These are phyloP conservation scores for Colletotrichum endophyticum DNA, from an alignment of 2,329 filamentous ascomycete genomes.

Conservation along the genomic window DNA sequence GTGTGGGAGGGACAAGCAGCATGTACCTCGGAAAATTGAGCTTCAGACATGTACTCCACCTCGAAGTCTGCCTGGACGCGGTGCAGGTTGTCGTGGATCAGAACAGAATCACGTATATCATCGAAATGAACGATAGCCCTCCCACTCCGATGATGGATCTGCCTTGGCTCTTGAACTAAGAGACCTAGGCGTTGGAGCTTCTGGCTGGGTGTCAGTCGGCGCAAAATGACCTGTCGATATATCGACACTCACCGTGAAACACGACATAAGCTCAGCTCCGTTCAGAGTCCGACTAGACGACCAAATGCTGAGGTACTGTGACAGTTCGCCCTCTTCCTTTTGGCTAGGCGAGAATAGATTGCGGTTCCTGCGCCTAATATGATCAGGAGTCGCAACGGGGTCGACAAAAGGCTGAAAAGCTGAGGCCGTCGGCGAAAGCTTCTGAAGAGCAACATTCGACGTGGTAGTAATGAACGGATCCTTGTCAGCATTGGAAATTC, in stretches of 20 bases:
- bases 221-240: not conserved
- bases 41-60: slow-evolving; percentile 47
- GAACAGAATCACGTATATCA: slow-evolving; percentile 65
- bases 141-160: slow-evolving; percentile 35
- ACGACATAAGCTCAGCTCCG: slow-evolving; percentile 44
- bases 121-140: slow-evolving; percentile 61
- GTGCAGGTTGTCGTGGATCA: slow-evolving; percentile 51
- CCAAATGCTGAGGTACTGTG: slow-evolving; percentile 5
- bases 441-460: slow-evolving; percentile 35
- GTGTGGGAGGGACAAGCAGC: not conserved
- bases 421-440: slow-evolving; percentile 69
- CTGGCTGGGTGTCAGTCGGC: slow-evolving; percentile 1
- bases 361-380: not conserved
- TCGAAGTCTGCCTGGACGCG: slow-evolving; percentile 51
- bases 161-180: slow-evolving; percentile 40
- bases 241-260: slow-evolving; percentile 46
- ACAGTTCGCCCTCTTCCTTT: not conserved
- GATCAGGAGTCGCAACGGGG: not conserved
- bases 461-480: slow-evolving; percentile 61
- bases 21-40: slow-evolving; percentile 47
- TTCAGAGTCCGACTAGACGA: slow-evolving; percentile 17
- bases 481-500: slow-evolving; percentile 38
- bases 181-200: slow-evolving; percentile 29
- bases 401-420: slow-evolving; percentile 59
- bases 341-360: not conserved